Evolutionary conservation across 1,284 basidiomycete species (phyloP), one percentile per base, ranked within the genome.

Genomic region (Chiua sp.): DNA sequence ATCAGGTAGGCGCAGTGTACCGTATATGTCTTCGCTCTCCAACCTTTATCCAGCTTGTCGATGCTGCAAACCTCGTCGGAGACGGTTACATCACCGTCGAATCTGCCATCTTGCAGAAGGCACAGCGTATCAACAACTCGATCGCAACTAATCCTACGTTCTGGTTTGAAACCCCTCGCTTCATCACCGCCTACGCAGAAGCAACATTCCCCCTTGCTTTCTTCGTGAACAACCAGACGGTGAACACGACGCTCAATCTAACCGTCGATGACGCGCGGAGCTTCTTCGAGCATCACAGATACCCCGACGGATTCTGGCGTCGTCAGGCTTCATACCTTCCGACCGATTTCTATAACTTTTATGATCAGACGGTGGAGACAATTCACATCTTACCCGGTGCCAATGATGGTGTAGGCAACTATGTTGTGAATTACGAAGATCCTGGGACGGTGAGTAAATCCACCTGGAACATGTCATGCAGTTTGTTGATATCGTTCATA

Each of bases 191-290:
- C 5, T 67, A 73, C 23, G 60, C 60, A 13, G 72, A 71, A 52
- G 59, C 69, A 8, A 59, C 54, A 0, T 70, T 32, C 16, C 71
- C 69, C 2, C 59, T 74, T 11, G 69, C 67, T 5, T 73, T 74
- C 53, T 73, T 74, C 35, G 60, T 61, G 26, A 70, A 59, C 56
- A 67, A 72, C 54, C 71, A 73, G 54, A 73, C 63, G 1, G 44
- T 1, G 26, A 55, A 70, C 51, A 60, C 68, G 48, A 67, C 60
- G 12, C 7, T 59, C 2, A 57, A 54, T 7, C 30, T 12, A 4
- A 66, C 67, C 10, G 3, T 73, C 4, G 55, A 59, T 11, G 3
- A 59, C 1, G 71, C 68, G 4, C 53, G 59, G 39, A 62, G 57
- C 42, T 72, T 73, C 57, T 70, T 56, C 23, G n/a, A 70, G 3